Conservation (phyloP, 2,329 filamentous ascomycete species). For the Aspergillus versicolor region DNA sequence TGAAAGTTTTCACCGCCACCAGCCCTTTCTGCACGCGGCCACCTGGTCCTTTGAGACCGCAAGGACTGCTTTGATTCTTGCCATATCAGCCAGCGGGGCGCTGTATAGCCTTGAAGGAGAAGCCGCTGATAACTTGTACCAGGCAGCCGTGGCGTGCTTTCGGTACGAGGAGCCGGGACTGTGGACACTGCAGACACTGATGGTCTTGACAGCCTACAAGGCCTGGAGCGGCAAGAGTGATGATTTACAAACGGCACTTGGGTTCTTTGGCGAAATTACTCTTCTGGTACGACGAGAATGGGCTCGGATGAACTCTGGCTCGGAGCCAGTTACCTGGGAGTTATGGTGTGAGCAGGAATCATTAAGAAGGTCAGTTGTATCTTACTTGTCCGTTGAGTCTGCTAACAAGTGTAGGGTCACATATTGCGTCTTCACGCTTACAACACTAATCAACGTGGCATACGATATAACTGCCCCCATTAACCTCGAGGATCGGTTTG, state of each 20-base stretch:
- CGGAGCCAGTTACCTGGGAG: not conserved
- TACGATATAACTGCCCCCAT: not conserved
- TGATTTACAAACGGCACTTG: not conserved
- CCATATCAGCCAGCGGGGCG: not conserved
- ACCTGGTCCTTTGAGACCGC: not conserved
- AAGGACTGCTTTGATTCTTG: not conserved
- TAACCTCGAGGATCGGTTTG: not conserved
- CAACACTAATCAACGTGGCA: not conserved
- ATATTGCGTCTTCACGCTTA: not conserved
- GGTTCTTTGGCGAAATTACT: not conserved
- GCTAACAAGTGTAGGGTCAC: not conserved
- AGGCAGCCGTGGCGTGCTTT: not conserved
- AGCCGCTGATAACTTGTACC: not conserved
- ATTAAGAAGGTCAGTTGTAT: not conserved
- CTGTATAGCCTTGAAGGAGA: not conserved
- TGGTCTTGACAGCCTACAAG: not conserved
- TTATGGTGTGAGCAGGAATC: not conserved
- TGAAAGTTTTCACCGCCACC: not conserved
- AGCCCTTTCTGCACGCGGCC: not conserved
- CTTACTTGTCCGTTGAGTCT: no score
- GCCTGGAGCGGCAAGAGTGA: not conserved
- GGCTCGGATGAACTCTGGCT: not conserved
- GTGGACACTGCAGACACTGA: not conserved
- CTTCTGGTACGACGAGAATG: not conserved
- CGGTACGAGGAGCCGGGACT: not conserved